These are phyloP conservation scores for Malus asiatica DNA, from an alignment of 306 rosid genomes.

Conservation along the genomic window DNA sequence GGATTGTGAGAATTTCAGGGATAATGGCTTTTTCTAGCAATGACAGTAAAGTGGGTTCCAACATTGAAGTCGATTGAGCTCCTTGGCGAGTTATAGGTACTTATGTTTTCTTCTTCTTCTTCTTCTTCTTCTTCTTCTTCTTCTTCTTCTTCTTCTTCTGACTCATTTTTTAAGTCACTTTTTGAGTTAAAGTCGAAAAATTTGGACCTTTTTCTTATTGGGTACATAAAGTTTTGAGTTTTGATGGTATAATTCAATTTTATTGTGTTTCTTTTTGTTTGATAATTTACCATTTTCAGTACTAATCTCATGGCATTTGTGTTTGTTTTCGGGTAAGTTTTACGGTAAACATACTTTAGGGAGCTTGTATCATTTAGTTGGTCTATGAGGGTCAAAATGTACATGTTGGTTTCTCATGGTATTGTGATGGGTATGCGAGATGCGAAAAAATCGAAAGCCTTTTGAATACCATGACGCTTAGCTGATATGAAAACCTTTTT, in stretches of 20 bases:
- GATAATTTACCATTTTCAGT: not conserved
- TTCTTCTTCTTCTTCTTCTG: too few species aligned
- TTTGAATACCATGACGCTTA: not conserved
- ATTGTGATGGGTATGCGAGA: not conserved
- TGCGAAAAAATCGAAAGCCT: not conserved
- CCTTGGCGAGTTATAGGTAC: too few species aligned
- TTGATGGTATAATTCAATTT: not conserved
- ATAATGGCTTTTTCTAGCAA: too few species aligned
- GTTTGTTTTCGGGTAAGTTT: not conserved
- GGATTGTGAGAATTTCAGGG: constrained; percentile 28
- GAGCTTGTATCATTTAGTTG: not conserved
- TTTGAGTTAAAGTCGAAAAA: not conserved
- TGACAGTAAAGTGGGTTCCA: too few species aligned
- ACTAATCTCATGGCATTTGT: not conserved
- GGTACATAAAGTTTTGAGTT: not conserved
- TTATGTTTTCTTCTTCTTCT: too few species aligned
- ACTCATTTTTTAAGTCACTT: too few species aligned
- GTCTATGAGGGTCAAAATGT: not conserved
- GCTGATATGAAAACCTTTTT: not conserved
- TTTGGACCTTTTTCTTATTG: not conserved
- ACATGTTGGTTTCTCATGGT: not conserved
- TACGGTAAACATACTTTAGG: not conserved
- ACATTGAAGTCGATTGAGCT: too few species aligned
- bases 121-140: too few species aligned
- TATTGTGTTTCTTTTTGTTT: not conserved